Conservation (phyloP, 176 grass and related monocot genomes). For the Oryza officinalis region DNA sequence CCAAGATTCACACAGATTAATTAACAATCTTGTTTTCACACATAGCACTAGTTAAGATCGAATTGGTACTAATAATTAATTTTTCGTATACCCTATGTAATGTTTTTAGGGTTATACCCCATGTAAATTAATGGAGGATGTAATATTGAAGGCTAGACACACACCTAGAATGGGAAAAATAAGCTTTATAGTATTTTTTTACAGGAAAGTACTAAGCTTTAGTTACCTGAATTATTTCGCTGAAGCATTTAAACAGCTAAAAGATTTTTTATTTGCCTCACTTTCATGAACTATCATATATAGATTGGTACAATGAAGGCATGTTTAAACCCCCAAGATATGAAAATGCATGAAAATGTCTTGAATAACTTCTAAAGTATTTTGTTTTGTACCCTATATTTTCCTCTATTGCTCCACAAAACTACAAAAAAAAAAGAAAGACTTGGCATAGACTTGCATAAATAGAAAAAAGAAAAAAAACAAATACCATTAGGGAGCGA, state of each 20-base stretch:
- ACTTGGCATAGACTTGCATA: not conserved
- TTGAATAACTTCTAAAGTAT: not conserved
- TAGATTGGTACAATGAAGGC: not conserved
- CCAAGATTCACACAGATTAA: conserved; percentile 7
- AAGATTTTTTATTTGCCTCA: too few relatives aligned
- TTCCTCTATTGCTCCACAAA: not conserved
- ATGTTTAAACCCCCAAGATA: not conserved
- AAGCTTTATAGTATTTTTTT: too few relatives aligned
- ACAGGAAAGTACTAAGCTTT: too few relatives aligned
- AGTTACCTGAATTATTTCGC: too few relatives aligned
- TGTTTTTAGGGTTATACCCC: too few relatives aligned
- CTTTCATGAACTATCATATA: not conserved
- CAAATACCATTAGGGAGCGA: not conserved
- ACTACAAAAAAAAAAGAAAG: not conserved
- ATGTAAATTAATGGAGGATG: too few relatives aligned
- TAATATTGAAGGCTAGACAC: too few relatives aligned
- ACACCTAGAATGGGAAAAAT: too few relatives aligned
- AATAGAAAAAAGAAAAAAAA: not conserved
- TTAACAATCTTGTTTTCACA: not conserved
- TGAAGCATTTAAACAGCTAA: too few relatives aligned
- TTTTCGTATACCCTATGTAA: not conserved
- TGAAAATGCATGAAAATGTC: not conserved
- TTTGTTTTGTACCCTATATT: not conserved
- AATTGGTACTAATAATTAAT: too few relatives aligned
- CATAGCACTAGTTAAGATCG: not conserved